Base-by-base conservation (phyloP, 2,329 filamentous ascomycete genomes). In the Teratosphaeria epicoccoides region DNA sequence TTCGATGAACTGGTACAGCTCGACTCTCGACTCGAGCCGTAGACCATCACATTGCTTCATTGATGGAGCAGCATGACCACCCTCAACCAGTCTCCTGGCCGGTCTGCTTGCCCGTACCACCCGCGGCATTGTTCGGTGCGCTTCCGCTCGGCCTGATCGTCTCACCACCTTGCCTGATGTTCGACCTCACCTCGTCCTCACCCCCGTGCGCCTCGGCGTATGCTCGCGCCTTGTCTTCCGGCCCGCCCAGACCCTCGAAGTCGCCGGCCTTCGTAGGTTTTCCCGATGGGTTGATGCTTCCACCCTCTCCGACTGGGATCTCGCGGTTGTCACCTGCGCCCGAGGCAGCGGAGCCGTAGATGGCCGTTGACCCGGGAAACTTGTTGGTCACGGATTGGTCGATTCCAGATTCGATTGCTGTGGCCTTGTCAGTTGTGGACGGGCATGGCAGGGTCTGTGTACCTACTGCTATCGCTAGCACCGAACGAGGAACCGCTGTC, bases 181-280 rank as follows among this genome's bases (percentile, higher is more conserved):
- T 73, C 17, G 59, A 63, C 51, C 66, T 56, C 11, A 73, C 67
- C 51, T 68, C 65, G 58, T 74, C 65, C 45, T 70, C 63, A 7
- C 73, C 73, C 11, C 62, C 63, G 7, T 70, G 63, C 23, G 66
- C 66, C 55, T 68, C 63, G n/a, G 63, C 67, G 51, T 66, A 69
- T 11, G 65, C 59, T 24, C 60, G 53, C 28, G 65, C 65, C 60
- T 74, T 73, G 49, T 69, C 69, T 63, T 76, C 74, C 2, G 73
- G 74, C 12, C 73, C 74, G 1, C 74, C 75, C 0, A 60, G 57
- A 24, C 74, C 75, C 53, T 76, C 73, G 50, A 75, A 77, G 55
- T 76, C 74, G 29, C 66, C 55, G 0, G 73, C 73, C 59, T 76
- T 76, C 50, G 70, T 74, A 4, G 65, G 61, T 49, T 67, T 60